phyloP scores from a whole-genome alignment of 1,139 yeast species.

The Yamadazyma blattariae region DNA sequence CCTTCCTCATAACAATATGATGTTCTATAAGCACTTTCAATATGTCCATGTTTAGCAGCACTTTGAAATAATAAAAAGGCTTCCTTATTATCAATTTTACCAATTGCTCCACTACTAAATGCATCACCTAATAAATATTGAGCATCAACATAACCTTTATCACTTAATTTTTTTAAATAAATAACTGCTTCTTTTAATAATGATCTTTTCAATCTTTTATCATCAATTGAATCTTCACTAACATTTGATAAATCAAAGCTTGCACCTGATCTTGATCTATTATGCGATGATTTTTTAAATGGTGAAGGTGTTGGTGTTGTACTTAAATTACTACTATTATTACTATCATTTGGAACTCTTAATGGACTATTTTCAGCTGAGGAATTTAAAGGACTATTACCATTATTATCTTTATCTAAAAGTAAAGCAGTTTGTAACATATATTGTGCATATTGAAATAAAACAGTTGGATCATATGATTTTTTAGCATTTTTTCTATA shows the following conservation, averaged over 20 bases:
- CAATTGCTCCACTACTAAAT: conserved; percentile 80
- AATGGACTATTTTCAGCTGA: conserved; percentile 28
- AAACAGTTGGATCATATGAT: conserved; percentile 78
- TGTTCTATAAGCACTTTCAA: conserved; percentile 88
- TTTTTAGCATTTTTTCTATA: conserved; percentile 84
- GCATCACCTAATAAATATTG: conserved; percentile 91
- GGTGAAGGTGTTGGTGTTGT: conserved; percentile 4
- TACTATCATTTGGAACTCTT: conserved; percentile 13
- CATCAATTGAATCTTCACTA: conserved; percentile 20
- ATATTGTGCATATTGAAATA: conserved; percentile 89
- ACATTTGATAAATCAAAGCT: conserved; percentile 22
- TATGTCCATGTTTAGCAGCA: conserved; percentile 92
- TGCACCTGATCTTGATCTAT: conserved; percentile 17
- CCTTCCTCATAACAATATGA: conserved; percentile 93
- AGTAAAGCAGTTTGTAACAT: conserved; percentile 82
- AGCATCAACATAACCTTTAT: conserved; percentile 83
- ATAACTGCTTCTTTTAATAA: conserved; percentile 74
- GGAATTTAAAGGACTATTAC: conserved; percentile 9
- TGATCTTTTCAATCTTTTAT: conserved; percentile 38
- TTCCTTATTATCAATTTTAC: conserved; percentile 76
- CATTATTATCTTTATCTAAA: conserved; percentile 31
- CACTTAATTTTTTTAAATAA: conserved; percentile 70
- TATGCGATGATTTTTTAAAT: conserved; percentile 9
- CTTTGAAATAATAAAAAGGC: conserved; percentile 76
- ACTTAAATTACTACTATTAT: not conserved